Evolutionary conservation across 805 yeast species (phyloP), one percentile per base, ranked within the genome.

Genomic region (Blastobotrys attinorum): DNA sequence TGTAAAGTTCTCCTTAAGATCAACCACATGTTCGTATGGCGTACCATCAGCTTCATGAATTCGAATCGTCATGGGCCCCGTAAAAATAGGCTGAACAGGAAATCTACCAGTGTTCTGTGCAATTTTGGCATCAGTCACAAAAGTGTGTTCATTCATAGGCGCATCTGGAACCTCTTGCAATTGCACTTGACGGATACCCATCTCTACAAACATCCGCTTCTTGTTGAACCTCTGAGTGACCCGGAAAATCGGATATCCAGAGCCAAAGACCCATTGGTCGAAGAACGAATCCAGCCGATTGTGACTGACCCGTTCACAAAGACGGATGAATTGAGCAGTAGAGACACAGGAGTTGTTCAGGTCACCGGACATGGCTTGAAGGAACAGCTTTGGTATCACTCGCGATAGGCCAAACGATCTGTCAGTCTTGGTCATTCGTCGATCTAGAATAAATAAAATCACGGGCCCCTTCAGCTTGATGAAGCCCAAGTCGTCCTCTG

Each of bases 21-120:
- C 94, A 18, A 92, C 96, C 39, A 92, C 90, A 60, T 92, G 99
- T 57, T 92, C 99, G 58, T 92, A 92, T 0, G 99, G 98, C 0
- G 97, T 87, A 6, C 98, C 98, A 62, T 92, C 97, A 0, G 96
- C 94, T 58, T 92, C 99, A 59, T 92, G 98, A 31, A 92, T 89
- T 56, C 98, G 71, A 31, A 92, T 85, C 0, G 99, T 92, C 84
- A 92, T 86, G 0, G 97, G 96, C 0, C 99, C 99, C 10, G 58
- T 55, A 57, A 89, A 86, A 2, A 80, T 73, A 0, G 66, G 61
- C 38, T 57, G 60, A 6, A 56, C 56, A 11, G 46, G 42, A 3
- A 33, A 42, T 3, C 27, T 18, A 13, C 32, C 48, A 3, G 46
- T 49, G 10, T 41, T 47, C 10, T 59, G 37, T 20, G 58, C 58